Conservation (phyloP, 768 basidiomycete genomes). For the Suillus clintonianus region DNA sequence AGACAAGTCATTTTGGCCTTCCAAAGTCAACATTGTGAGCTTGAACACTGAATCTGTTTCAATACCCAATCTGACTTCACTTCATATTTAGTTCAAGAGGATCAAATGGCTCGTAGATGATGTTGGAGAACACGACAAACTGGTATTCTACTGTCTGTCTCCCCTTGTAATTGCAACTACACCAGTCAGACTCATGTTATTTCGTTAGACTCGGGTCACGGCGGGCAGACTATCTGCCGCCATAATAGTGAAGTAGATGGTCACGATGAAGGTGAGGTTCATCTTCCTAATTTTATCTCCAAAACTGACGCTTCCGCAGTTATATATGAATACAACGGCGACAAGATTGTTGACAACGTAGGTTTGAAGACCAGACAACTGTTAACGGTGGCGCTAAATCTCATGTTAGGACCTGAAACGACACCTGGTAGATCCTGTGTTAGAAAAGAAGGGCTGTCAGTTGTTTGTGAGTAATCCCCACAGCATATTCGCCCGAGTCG, state of each 20-base stretch:
- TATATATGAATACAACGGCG: conserved; percentile 8
- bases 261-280: conserved; percentile 46
- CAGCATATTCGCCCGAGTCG: background rate
- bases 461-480: background rate
- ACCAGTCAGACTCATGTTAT: background rate
- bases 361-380: background rate
- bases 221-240: conserved; percentile 11
- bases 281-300: background rate
- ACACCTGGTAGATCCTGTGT: conserved; percentile 18
- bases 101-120: conserved; percentile 45
- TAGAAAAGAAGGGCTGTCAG: conserved; percentile 11
- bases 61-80: background rate
- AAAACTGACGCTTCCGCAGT: background rate
- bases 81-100: conserved; percentile 36
- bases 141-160: conserved; percentile 57
- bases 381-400: background rate
- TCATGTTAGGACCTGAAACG: conserved; percentile 19
- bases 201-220: conserved; percentile 24
- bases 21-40: conserved; percentile 46
- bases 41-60: background rate
- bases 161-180: no score
- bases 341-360: conserved; percentile 25
- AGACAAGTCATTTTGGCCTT: conserved; percentile 40
- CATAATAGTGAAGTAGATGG: conserved; percentile 49
- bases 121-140: conserved; percentile 45